Base-by-base conservation (phyloP, 2,329 filamentous ascomycete species). In the Fusarium tjaetaba region DNA sequence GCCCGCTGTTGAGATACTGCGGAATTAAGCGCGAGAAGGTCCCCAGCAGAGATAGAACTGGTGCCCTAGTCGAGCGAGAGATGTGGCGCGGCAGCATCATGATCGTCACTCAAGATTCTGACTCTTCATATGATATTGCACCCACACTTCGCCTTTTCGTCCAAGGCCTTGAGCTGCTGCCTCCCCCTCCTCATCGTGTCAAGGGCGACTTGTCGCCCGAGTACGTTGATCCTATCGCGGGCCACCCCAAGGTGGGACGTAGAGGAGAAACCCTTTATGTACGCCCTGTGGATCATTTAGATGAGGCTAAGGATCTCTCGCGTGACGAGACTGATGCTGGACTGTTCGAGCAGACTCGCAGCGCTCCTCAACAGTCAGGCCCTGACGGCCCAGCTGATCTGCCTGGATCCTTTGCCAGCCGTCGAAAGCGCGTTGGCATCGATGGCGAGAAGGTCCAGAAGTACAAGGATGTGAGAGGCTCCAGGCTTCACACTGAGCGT, bases 51-150 rank as follows among this genome's bases (percentile, higher is more conserved):
- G 78, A 76, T 45, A 78, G 72, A 28, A 65, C 74, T 18, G 74
- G 61, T 72, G 73, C 78, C 4, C 64, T 79, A 18, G 61, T 79
- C 0, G 91, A 94, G 48, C 89, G 90, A 58, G 94, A 97, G 77
- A 91, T 96, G 26, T 99, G 96, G 96, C 90, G 95, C 80, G 96
- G 96, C 10, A 97, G 91, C 68, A 88, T 98, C 65, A 95, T 99
- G 94, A 97, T 99, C 77, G 95, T 99, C 28, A 98, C 96, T 0
- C 88, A 91, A 59, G 96, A 99, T 79, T 88, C 90, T 4, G 89
- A 92, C 45, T 98, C 96, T 5, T 93, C 92, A 2, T 97, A 98
- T 79, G 89, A 91, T 49, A 91, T 94, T 53, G 88, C 88, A 1
- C 96, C 96, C 8, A 93, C 89, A 1, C 84, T 99, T 72, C 89